Conservation (phyloP, 2,329 filamentous ascomycete species). For the Talaromyces sp. region DNA sequence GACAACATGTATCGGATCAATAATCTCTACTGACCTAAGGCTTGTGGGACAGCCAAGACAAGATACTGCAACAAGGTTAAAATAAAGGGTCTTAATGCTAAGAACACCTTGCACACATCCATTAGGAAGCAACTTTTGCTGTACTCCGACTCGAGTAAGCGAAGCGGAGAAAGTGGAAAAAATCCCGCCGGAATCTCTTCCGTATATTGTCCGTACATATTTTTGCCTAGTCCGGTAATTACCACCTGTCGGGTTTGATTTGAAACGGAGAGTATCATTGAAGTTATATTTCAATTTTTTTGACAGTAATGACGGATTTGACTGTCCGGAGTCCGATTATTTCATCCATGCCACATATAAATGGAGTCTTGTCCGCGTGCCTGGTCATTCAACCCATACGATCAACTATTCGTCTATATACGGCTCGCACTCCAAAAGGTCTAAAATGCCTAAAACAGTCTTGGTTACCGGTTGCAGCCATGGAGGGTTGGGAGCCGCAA, state of each 20-base stretch:
- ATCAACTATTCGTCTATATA: background rate
- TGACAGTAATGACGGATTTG: background rate
- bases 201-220: background rate
- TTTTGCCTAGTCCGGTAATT: background rate
- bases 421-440: background rate
- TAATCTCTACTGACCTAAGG: background rate
- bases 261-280: background rate
- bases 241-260: background rate
- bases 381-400: background rate
- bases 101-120: background rate
- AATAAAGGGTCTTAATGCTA: background rate
- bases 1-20: background rate
- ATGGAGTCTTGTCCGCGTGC: background rate
- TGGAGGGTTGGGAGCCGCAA: conserved; percentile 31
- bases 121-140: background rate
- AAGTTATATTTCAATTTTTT: background rate
- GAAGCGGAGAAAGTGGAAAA: background rate
- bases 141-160: background rate
- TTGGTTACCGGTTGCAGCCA: conserved; percentile 31
- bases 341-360: background rate
- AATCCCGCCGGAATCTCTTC: background rate
- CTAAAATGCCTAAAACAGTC: conserved; percentile 12
- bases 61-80: background rate
- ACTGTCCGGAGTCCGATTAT: background rate
- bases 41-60: background rate